phyloP scores from a whole-genome alignment of 2,329 filamentous ascomycete species.

The Phialophora tarda region DNA sequence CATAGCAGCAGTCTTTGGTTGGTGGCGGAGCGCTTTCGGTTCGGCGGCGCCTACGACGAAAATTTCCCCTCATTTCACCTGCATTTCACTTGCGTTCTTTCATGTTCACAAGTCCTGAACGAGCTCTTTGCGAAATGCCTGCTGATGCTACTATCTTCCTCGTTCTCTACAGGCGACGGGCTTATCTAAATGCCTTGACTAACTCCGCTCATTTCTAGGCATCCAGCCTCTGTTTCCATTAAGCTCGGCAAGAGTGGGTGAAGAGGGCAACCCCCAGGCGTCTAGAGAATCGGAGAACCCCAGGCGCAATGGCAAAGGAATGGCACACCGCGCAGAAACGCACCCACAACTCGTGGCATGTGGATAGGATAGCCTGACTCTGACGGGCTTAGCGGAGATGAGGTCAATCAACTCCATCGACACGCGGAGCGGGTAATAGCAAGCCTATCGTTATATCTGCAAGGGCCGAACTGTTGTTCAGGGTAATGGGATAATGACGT shows the following conservation, averaged over 20 bases:
- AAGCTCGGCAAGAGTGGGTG: neutral
- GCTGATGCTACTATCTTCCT: neutral
- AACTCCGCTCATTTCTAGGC: constrained; percentile 5
- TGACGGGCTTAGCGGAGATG: constrained; percentile 27
- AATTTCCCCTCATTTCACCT: constrained; percentile 6
- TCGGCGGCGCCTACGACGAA: neutral
- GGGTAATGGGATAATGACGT: constrained; percentile 1
- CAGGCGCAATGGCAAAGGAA: neutral
- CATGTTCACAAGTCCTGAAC: neutral
- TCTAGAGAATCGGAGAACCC: neutral
- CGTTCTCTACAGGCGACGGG: neutral
- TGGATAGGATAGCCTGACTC: constrained; percentile 6
- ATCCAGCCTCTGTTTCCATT: neutral
- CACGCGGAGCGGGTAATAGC: neutral
- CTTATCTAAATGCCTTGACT: constrained; percentile 6
- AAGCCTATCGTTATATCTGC: constrained; percentile 1
- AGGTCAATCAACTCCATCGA: constrained; percentile 17
- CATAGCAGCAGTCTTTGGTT: constrained; percentile 3
- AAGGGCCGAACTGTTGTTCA: neutral
- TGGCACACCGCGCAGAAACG: too few species aligned
- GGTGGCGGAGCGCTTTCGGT: neutral
- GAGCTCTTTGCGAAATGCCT: neutral
- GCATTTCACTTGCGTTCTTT: neutral
- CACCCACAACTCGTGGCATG: neutral
- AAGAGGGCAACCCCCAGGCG: neutral